phyloP scores from a whole-genome alignment of 257 asterid genomes.

The Nicotiana sylvestris region DNA sequence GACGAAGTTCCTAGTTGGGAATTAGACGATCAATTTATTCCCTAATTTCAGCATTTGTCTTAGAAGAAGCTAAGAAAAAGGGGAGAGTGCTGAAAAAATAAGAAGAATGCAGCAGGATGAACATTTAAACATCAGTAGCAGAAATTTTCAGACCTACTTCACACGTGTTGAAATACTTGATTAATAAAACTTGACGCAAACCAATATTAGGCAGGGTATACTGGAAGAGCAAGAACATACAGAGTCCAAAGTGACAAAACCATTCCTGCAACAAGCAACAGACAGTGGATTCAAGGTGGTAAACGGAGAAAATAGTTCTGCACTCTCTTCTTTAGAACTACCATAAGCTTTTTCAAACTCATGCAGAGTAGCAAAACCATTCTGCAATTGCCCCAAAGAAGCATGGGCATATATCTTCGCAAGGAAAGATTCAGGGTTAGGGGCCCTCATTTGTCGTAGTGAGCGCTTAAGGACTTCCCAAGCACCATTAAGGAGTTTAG shows the following conservation, averaged over 20 bases:
- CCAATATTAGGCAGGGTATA: constrained; percentile 8
- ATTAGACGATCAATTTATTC: neutral
- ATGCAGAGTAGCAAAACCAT: constrained; percentile 75
- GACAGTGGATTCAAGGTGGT: constrained; percentile 67
- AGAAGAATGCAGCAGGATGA: neutral
- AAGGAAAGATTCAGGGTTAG: constrained; percentile 68
- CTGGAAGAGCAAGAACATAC: constrained; percentile 39
- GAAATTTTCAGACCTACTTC: neutral
- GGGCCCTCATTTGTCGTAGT: constrained; percentile 50
- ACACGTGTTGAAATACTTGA: constrained; percentile 1
- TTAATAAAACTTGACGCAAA: constrained; percentile 9
- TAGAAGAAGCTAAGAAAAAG: neutral
- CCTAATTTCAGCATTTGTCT: neutral
- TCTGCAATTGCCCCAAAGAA: constrained; percentile 69
- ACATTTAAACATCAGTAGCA: neutral
- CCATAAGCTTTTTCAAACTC: constrained; percentile 67
- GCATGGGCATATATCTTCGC: constrained; percentile 71
- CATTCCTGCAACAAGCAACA: constrained; percentile 64
- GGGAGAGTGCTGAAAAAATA: neutral
- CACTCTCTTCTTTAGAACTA: constrained; percentile 37
- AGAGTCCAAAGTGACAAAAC: constrained; percentile 66
- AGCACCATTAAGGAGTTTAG: constrained; percentile 70
- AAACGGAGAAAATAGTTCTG: constrained; percentile 66
- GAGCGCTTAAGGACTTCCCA: constrained; percentile 85
- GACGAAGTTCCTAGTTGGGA: neutral